A percentile compares a stretch with the other conserved stretches of the same genome.
Conservation (phyloP, 768 basidiomycete genomes). For the Ramaria sp. region DNA sequence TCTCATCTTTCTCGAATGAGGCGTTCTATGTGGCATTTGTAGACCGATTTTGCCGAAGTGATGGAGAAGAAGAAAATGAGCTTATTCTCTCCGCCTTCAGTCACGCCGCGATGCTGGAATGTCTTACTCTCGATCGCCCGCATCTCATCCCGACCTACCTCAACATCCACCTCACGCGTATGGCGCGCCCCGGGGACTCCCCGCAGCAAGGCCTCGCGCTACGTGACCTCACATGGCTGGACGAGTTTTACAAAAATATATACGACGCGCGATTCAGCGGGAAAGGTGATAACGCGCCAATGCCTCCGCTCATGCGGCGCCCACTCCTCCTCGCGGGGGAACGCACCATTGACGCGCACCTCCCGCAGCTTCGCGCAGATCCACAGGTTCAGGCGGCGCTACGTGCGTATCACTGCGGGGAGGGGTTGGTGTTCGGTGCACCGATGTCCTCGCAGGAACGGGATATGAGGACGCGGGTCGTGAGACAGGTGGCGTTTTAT, state of each 20-base stretch:
- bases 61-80: conserved; percentile 36
- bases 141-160: conserved; percentile 67
- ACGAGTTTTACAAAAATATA: conserved; percentile 67
- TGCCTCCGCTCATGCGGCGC: conserved; percentile 52
- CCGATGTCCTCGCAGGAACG: neutral
- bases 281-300: conserved; percentile 40
- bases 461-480: neutral
- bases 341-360: conserved; percentile 5
- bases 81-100: conserved; percentile 56
- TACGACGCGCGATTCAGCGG: conserved; percentile 71
- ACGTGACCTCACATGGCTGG: conserved; percentile 64
- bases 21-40: conserved; percentile 71
- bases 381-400: conserved; percentile 7
- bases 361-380: conserved; percentile 9
- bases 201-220: conserved; percentile 60
- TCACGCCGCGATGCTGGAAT: conserved; percentile 70
- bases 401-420: conserved; percentile 11
- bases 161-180: conserved; percentile 57
- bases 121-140: conserved; percentile 85
- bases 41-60: conserved; percentile 59
- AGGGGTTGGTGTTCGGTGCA: conserved; percentile 2
- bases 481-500: conserved; percentile 2
- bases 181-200: conserved; percentile 34
- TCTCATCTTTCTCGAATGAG: conserved; percentile 80
- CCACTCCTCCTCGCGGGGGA: conserved; percentile 12